phyloP scores from a whole-genome alignment of 148 eudicot genomes.

The Diospyros lotus region DNA sequence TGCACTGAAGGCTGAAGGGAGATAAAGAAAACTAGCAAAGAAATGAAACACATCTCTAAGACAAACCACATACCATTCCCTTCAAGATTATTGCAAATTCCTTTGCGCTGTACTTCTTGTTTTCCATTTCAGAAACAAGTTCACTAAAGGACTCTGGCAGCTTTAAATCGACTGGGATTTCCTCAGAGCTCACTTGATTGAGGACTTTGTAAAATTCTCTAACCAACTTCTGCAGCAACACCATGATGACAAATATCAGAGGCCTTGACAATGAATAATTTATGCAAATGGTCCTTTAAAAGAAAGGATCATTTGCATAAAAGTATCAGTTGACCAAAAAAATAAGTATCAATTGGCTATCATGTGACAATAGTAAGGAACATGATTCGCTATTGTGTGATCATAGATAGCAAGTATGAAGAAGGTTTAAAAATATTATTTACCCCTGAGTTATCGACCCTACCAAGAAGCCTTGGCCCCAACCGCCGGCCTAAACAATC shows the following conservation, averaged over 20 bases:
- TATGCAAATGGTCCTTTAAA: background rate
- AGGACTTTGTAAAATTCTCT: slow-evolving; percentile 79
- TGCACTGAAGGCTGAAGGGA: background rate
- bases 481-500: slow-evolving; percentile 95
- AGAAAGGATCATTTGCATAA: background rate
- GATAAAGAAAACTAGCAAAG: background rate
- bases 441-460: slow-evolving; percentile 85
- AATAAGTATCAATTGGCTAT: slow-evolving; percentile 3
- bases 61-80: slow-evolving; percentile 67
- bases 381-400: too few species aligned
- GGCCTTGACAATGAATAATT: background rate
- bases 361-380: background rate
- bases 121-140: slow-evolving; percentile 87
- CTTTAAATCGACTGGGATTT: slow-evolving; percentile 61
- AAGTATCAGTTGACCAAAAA: background rate
- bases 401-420: background rate
- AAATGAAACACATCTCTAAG: background rate
- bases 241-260: slow-evolving; percentile 5
- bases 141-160: slow-evolving; percentile 78
- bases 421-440: slow-evolving; percentile 11
- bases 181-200: slow-evolving; percentile 72
- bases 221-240: slow-evolving; percentile 63
- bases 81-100: slow-evolving; percentile 80
- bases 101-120: slow-evolving; percentile 66
- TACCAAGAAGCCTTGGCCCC: slow-evolving; percentile 83